Conservation (phyloP, 352 stramenopile genomes). For the Globisporangium ultimum region DNA sequence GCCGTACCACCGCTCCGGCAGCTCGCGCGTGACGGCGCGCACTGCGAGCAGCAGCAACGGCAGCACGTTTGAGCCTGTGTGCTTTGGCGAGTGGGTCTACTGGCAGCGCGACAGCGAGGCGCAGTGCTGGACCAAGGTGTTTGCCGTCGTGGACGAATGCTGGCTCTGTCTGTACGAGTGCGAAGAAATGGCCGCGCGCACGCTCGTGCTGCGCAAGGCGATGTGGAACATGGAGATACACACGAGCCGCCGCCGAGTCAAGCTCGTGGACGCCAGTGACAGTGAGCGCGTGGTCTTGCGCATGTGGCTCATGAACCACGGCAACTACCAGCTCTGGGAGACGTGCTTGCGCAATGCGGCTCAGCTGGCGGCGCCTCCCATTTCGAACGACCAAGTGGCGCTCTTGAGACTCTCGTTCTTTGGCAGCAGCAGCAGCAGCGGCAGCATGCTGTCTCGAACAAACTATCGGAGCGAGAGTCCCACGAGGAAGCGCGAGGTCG, state of each 20-base stretch:
- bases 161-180: conserved; percentile 53
- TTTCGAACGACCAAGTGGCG: too few species aligned
- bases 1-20: background rate
- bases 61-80: conserved; percentile 3
- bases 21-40: conserved; percentile 6
- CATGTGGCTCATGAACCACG: conserved; percentile 9
- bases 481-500: conserved; percentile 6
- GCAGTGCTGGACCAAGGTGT: conserved; percentile 68
- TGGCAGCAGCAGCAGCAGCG: too few species aligned
- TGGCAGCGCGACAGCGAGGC: conserved; percentile 47
- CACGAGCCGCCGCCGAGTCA: conserved; percentile 3
- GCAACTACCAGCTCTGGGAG: conserved; percentile 11
- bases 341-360: conserved; percentile 4
- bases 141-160: conserved; percentile 51
- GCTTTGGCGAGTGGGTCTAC: conserved; percentile 53
- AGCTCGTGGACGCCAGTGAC: conserved; percentile 2
- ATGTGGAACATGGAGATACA: conserved; percentile 9
- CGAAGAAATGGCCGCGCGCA: conserved; percentile 19
- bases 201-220: conserved; percentile 1
- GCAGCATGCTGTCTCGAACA: too few species aligned
- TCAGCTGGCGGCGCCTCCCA: background rate
- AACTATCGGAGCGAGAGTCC: too few species aligned
- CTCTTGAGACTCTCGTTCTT: too few species aligned
- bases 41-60: background rate
- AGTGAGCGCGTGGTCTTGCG: background rate